These are phyloP conservation scores for Dimargaris xerosporica DNA, from an alignment of 192 early-diverging fungal genomes.

Conservation along the genomic window DNA sequence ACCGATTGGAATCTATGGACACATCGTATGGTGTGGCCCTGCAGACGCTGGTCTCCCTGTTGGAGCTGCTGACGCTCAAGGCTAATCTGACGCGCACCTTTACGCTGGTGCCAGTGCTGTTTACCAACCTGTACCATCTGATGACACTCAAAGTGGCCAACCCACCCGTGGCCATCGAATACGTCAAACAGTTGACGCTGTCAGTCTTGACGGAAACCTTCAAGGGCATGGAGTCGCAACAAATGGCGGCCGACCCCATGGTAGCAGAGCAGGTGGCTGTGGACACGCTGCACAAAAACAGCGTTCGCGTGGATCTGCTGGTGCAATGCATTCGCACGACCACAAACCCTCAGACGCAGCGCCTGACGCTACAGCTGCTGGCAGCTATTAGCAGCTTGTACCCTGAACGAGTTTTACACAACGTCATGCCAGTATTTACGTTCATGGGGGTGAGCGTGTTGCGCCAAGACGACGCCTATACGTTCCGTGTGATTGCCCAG, in stretches of 20 bases:
- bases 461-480: conserved; percentile 93
- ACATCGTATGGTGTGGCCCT: conserved; percentile 24
- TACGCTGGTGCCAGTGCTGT: conserved; percentile 48
- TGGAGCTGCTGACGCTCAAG: conserved; percentile 66
- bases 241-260: conserved; percentile 1
- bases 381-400: conserved; percentile 65
- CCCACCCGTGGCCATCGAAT: conserved; percentile 52
- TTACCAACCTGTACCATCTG: conserved; percentile 50
- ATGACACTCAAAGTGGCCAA: conserved; percentile 31
- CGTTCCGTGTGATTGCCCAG: conserved; percentile 85
- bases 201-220: conserved; percentile 42
- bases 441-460: conserved; percentile 94
- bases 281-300: conserved; percentile 27
- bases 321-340: conserved; percentile 80
- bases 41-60: conserved; percentile 40
- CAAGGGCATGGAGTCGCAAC: conserved; percentile 11
- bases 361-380: conserved; percentile 72
- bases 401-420: conserved; percentile 73
- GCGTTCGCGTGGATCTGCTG: conserved; percentile 68
- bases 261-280: conserved; percentile 21
- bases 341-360: conserved; percentile 89
- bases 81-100: conserved; percentile 26
- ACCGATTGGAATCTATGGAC: not conserved
- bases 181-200: conserved; percentile 76
- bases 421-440: conserved; percentile 94